Base-by-base conservation (phyloP, 2,329 filamentous ascomycete genomes). In the Chrysosporium keratinophilum region DNA sequence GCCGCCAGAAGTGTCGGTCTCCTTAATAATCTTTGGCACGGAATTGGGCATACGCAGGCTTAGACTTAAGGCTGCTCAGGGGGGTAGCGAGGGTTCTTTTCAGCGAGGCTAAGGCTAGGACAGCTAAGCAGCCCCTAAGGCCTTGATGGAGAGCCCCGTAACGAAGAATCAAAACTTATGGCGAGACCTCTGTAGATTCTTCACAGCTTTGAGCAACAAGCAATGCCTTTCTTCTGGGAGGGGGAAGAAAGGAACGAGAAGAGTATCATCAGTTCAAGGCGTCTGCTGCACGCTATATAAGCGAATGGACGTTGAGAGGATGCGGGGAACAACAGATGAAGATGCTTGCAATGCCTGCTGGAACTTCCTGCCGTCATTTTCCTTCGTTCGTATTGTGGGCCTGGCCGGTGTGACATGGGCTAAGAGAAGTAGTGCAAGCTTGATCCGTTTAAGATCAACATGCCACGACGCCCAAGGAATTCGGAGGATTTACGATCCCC, bases 351-450 rank as follows among this genome's bases (percentile, higher is more conserved):
- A 10, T 6, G 12, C 44, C n/a, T 46, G 28, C 28, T 15, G 34
- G 28, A 46, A 28, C 44, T 34, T 37, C 11, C 3, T 46, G 43
- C 43, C 43, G 43, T 46, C 43, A 46, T 46, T 46, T 46, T 23
- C 6, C 34, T 19, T 35, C n/a, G 3, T 23, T 46, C 43, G 43
- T 46, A 46, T 46, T 46, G 23, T 34, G 28, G 28, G 43, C 6
- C 12, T 17, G n/a, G n/a, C n/a, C n/a, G 34, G 43, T 12, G 43
- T 46, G 34, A 19, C 43, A 46, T 46, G 43, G 43, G 20, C 28
- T 46, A n/a, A 28, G 20, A 28, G 23, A 28, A 28, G 7, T 28
- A 28, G 23, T 28, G 23, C 23, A 28, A 28, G 23, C 23, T 28
- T 28, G 23, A 28, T 28, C 23, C 23, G 23, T 28, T 28, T 28